phyloP scores from a whole-genome alignment of 352 stramenopile genomes.

The Phytophthora macrochlamydospora region DNA sequence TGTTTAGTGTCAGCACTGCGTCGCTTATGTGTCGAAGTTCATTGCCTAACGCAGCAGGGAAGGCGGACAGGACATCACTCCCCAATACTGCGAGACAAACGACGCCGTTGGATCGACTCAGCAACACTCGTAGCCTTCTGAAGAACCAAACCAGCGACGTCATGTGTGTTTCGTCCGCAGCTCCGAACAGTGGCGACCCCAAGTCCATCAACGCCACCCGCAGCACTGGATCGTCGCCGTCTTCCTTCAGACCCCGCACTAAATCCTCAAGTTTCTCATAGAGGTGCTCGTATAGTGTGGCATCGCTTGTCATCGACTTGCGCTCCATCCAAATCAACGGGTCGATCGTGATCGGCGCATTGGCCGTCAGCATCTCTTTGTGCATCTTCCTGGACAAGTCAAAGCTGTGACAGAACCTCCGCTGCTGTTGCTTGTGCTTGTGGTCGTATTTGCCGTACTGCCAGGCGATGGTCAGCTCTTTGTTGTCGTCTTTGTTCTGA shows the following conservation, averaged over 20 bases:
- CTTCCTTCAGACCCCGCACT: conserved; percentile 12
- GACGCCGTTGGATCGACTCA: conserved; percentile 21
- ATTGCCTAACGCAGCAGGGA: conserved; percentile 39
- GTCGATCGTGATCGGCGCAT: conserved; percentile 44
- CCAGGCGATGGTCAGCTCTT: conserved; percentile 69
- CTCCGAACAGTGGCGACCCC: conserved; percentile 48
- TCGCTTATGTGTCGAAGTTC: conserved; percentile 62
- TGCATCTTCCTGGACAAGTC: conserved; percentile 72
- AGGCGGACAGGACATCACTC: conserved; percentile 24
- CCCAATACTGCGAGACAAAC: conserved; percentile 37
- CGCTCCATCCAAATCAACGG: conserved; percentile 7
- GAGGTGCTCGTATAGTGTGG: conserved; percentile 33
- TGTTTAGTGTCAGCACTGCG: conserved; percentile 60
- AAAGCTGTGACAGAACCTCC: conserved; percentile 77
- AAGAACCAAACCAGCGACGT: conserved; percentile 45
- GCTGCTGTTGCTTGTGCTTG: conserved; percentile 9
- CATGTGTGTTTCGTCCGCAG: conserved; percentile 45
- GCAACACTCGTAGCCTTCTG: conserved; percentile 33
- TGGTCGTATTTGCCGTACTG: conserved; percentile 74
- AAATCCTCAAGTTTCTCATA: conserved; percentile 30
- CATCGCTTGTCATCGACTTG: background rate
- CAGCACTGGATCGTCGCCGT: conserved; percentile 31
- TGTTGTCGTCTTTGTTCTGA: conserved; percentile 2
- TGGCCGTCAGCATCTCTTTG: conserved; percentile 46
- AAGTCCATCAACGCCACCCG: conserved; percentile 51